phyloP scores from a whole-genome alignment of 2,329 filamentous ascomycete genomes.

The Ploettnerulaceae sp. region DNA sequence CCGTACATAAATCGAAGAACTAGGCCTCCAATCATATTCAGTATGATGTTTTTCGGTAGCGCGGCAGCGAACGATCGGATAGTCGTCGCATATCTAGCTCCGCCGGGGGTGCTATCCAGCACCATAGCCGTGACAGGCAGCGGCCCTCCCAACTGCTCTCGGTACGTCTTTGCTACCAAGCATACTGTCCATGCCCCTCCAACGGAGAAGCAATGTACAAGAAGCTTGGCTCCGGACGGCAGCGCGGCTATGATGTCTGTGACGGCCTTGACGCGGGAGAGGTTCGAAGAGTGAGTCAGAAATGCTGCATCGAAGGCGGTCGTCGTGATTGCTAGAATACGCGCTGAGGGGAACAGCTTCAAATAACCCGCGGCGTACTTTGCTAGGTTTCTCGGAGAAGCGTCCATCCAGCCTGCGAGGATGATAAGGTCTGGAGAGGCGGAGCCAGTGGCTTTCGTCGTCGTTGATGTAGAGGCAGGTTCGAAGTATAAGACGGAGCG shows the following conservation, averaged over 20 bases:
- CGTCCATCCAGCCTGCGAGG: slow-evolving; percentile 45
- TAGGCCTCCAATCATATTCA: slow-evolving; percentile 11
- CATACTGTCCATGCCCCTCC: slow-evolving; percentile 40
- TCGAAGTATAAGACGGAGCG: slow-evolving; percentile 38
- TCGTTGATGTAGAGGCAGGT: slow-evolving; percentile 21
- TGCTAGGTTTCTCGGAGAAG: slow-evolving; percentile 38
- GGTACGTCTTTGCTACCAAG: slow-evolving; percentile 38
- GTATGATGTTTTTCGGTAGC: slow-evolving; percentile 25
- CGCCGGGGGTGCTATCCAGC: slow-evolving; percentile 42
- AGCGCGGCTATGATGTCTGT: slow-evolving; percentile 34
- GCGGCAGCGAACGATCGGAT: slow-evolving; percentile 24
- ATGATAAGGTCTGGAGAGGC: slow-evolving; percentile 38
- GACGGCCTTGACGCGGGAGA: slow-evolving; percentile 39
- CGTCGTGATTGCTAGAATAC: slow-evolving; percentile 47
- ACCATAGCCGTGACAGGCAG: slow-evolving; percentile 39
- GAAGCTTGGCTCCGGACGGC: slow-evolving; percentile 24
- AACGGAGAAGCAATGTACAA: slow-evolving; percentile 47
- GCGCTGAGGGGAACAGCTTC: slow-evolving; percentile 38
- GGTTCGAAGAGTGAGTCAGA: slow-evolving; percentile 31
- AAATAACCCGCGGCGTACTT: slow-evolving; percentile 45
- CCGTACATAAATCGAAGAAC: slow-evolving; percentile 13
- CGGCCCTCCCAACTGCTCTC: slow-evolving; percentile 30
- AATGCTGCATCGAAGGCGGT: slow-evolving; percentile 42
- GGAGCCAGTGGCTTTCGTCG: slow-evolving; percentile 8
- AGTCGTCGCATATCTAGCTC: slow-evolving; percentile 17